phyloP scores from a whole-genome alignment of 2,329 filamentous ascomycete genomes.

The Aspergillus udagawae region DNA sequence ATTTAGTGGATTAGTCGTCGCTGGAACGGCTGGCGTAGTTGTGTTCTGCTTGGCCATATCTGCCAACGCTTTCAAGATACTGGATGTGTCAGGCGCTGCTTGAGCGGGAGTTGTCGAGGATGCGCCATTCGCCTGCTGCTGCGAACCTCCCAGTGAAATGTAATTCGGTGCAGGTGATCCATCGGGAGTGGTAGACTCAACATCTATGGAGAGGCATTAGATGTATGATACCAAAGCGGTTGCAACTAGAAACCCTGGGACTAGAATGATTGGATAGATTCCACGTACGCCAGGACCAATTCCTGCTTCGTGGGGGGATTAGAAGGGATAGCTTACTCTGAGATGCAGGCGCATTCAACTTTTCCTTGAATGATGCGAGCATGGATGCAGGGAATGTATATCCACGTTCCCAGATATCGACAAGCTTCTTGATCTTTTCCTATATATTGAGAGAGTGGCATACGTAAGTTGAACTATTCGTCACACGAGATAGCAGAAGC shows the following conservation, averaged over 20 bases:
- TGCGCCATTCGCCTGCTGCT: slow-evolving; percentile 24
- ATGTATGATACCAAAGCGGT: slow-evolving; percentile 6
- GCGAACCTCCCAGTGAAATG: slow-evolving; percentile 34
- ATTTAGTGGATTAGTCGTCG: slow-evolving; percentile 44
- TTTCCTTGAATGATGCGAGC: slow-evolving; percentile 79
- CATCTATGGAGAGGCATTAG: slow-evolving; percentile 47
- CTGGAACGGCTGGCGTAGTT: slow-evolving; percentile 41
- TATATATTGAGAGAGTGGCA: slow-evolving; percentile 51
- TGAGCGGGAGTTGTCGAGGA: slow-evolving; percentile 20
- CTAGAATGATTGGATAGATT: slow-evolving; percentile 1
- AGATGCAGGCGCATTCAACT: slow-evolving; percentile 59
- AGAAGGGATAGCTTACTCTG: slow-evolving; percentile 57
- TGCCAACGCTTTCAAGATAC: slow-evolving; percentile 73
- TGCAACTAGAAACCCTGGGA: slow-evolving; percentile 1
- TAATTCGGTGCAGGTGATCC: slow-evolving; percentile 47
- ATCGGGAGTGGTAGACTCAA: slow-evolving; percentile 65
- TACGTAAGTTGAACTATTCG: slow-evolving; percentile 49
- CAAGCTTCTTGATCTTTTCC: slow-evolving; percentile 92
- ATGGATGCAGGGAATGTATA: slow-evolving; percentile 80
- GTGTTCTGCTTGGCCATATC: slow-evolving; percentile 76
- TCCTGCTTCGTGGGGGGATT: slow-evolving; percentile 10
- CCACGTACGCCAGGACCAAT: neutral
- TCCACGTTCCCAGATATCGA: slow-evolving; percentile 97
- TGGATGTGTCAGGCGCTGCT: slow-evolving; percentile 53
- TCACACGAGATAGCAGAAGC: slow-evolving; percentile 20